Base-by-base conservation (phyloP, 2,329 filamentous ascomycete genomes). In the Elsinoe arachidis region DNA sequence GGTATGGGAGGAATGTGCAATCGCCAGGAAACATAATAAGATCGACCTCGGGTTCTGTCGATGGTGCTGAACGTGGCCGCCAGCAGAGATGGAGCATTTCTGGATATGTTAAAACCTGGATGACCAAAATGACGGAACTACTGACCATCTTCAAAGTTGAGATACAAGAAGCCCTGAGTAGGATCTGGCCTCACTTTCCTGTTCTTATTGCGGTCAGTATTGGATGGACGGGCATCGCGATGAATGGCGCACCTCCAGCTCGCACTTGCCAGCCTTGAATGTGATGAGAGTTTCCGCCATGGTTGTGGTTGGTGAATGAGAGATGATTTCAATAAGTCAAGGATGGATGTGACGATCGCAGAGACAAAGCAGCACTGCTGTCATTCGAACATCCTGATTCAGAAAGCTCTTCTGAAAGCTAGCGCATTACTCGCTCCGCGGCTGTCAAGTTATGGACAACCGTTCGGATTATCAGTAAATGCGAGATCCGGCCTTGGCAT, bases 61-160 rank as follows among this genome's bases (percentile, higher is more conserved):
- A 74, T 19, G 85, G 77, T 59, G 83, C 81, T 63, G 78, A 80
- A 63, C 93, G 86, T 67, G 88, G 85, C 63, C 91, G 87, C 95
- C 95, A 99, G 81, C 91, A 96, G 76, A 99, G 96, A 76, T 96
- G 91, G 60, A 95, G 80, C 60, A 99, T 82, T 55, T 96, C 87
- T 90, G 63, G n/a, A 43, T 43, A 26, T 14, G 2, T 17, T 5
- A 39, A n/a, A 53, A 12, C 44, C 21, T 21, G 11, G 9, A 19
- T 15, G 5, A 23, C 30, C 10, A 23, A 41, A 11, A 15, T 23
- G 11, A 17, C 15, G 7, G 7, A 7, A 30, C 7, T 9, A 3
- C 72, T 58, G 68, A 86, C 86, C 92, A 85, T 96, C 92, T 78
- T 95, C 91, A 54, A 81, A 81, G 74, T 93, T 96, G 56, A 97